phyloP scores from a whole-genome alignment of 2,329 filamentous ascomycete genomes.

The Pyrenophora graminea region DNA sequence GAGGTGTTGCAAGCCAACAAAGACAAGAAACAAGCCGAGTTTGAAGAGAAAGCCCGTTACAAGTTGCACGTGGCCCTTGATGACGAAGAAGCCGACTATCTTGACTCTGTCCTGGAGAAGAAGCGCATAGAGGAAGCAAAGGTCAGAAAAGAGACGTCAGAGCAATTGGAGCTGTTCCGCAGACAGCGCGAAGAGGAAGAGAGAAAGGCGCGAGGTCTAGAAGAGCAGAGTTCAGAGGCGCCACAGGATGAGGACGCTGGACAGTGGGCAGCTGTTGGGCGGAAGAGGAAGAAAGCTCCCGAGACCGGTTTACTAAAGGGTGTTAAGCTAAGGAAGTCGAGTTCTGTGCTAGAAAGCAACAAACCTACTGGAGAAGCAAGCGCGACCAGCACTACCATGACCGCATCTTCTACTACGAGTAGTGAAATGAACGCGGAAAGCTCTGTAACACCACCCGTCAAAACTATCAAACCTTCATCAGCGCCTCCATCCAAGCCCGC shows the following conservation, averaged over 20 bases:
- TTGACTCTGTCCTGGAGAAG: constrained; percentile 64
- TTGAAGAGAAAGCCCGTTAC: constrained; percentile 72
- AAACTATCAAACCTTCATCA: constrained; percentile 10
- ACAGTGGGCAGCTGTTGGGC: constrained; percentile 55
- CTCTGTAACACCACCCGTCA: background rate
- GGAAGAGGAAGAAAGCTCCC: constrained; percentile 57
- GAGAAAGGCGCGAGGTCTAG: constrained; percentile 46
- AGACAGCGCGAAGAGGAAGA: constrained; percentile 64
- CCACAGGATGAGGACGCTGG: constrained; percentile 48
- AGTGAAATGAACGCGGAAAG: background rate
- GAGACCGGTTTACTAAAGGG: constrained; percentile 47
- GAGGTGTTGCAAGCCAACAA: constrained; percentile 82
- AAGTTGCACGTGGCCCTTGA: constrained; percentile 80
- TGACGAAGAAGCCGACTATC: constrained; percentile 77
- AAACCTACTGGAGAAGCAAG: background rate
- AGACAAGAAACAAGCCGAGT: constrained; percentile 82
- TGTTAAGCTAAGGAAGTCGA: constrained; percentile 51
- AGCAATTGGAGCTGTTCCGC: constrained; percentile 63
- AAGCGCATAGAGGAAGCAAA: constrained; percentile 61
- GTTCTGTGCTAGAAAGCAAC: constrained; percentile 23
- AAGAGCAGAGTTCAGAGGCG: constrained; percentile 45
- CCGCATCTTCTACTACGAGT: background rate
- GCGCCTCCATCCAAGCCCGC: constrained; percentile 21
- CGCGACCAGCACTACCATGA: background rate
- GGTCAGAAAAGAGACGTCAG: constrained; percentile 61